These are phyloP conservation scores for Hymenoscyphus scutula DNA, from an alignment of 2,329 filamentous ascomycete species.

Conservation along the genomic window DNA sequence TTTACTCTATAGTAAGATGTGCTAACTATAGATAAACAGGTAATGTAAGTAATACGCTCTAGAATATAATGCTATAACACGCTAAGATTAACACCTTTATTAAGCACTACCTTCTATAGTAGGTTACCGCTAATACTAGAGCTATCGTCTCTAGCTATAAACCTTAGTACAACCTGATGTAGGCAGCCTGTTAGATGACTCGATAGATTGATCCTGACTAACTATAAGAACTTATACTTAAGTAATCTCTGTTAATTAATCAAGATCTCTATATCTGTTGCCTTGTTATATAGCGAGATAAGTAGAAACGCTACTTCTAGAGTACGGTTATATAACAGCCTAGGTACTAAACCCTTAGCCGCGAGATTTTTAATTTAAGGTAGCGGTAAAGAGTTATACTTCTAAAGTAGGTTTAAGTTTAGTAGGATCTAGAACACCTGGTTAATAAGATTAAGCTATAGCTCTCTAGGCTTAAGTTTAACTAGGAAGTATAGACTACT, in stretches of 20 bases:
- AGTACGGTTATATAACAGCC: slow-evolving; percentile 18
- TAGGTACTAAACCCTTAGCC: slow-evolving; percentile 16
- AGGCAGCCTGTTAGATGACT: slow-evolving; percentile 21
- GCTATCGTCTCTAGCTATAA: slow-evolving; percentile 20
- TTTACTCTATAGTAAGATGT: slow-evolving; percentile 11
- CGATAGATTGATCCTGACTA: slow-evolving; percentile 23
- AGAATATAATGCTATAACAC: slow-evolving; percentile 29
- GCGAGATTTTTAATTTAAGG: too few relatives aligned
- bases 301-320: slow-evolving; percentile 21
- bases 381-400: too few relatives aligned
- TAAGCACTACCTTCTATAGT: slow-evolving; percentile 17
- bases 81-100: slow-evolving; percentile 20
- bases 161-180: slow-evolving; percentile 22
- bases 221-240: slow-evolving; percentile 19
- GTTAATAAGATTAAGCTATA: slow-evolving; percentile 25
- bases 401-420: slow-evolving; percentile 20
- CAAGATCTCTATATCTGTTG: slow-evolving; percentile 17
- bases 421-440: slow-evolving; percentile 22
- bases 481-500: slow-evolving; percentile 20
- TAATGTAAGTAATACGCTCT: slow-evolving; percentile 21
- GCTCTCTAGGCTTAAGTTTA: slow-evolving; percentile 20
- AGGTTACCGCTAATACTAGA: slow-evolving; percentile 16
- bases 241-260: slow-evolving; percentile 25
- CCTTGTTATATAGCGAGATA: slow-evolving; percentile 20
- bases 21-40: slow-evolving; percentile 17